phyloP scores from a whole-genome alignment of 73 alveolate species.

The Tetrahymena thermophila region DNA sequence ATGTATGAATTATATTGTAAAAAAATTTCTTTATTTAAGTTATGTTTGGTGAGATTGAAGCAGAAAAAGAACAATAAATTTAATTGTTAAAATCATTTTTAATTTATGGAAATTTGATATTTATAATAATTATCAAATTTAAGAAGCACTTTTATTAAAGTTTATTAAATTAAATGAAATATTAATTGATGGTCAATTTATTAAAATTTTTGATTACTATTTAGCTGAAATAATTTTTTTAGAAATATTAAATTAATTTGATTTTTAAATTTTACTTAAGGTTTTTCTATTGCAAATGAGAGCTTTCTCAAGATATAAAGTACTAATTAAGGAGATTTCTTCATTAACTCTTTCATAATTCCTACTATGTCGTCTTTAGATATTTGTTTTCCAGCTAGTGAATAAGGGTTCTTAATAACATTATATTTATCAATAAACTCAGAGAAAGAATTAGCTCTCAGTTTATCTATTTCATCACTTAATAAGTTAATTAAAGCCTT shows the following conservation, averaged over 20 bases:
- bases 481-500: conserved; percentile 17
- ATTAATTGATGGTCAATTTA: too few species aligned
- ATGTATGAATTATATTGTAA: too few species aligned
- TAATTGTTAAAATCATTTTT: too few species aligned
- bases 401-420: not conserved
- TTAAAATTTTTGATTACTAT: too few species aligned
- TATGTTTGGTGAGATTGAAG: too few species aligned
- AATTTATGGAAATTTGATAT: too few species aligned
- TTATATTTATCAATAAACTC: not conserved
- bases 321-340: not conserved
- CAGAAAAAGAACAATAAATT: too few species aligned
- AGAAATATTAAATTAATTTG: not conserved
- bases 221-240: too few species aligned
- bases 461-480: conserved; percentile 36
- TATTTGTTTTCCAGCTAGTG: not conserved
- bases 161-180: too few species aligned
- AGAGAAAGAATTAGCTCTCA: conserved; percentile 15
- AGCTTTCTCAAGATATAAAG: not conserved
- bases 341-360: not conserved
- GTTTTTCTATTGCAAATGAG: not conserved
- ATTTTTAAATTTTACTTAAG: not conserved
- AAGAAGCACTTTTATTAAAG: too few species aligned
- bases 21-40: too few species aligned
- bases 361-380: not conserved
- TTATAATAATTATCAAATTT: too few species aligned